Evolutionary conservation across 1,284 basidiomycete species (phyloP).

Genomic region (Mycena sp.): DNA sequence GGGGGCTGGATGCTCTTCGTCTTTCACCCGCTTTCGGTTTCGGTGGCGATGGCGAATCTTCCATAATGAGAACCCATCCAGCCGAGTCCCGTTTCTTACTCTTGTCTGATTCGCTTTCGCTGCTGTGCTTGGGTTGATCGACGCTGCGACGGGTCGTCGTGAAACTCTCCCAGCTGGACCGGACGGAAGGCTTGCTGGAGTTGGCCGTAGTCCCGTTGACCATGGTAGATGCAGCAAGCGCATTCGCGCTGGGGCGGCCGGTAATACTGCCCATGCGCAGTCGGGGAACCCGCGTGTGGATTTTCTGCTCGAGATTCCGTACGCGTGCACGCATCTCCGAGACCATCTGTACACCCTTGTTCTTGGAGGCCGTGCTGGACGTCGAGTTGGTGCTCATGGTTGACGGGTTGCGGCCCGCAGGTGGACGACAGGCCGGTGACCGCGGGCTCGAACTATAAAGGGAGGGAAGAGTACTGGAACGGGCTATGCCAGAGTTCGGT

Average conservation of each 20-base stretch:
- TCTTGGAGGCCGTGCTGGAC: slow-evolving; percentile 63
- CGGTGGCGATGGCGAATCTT: slow-evolving; percentile 77
- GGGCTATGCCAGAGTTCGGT: slow-evolving; percentile 57
- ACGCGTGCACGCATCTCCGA: slow-evolving; percentile 87
- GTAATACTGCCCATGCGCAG: slow-evolving; percentile 80
- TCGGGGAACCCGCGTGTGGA: slow-evolving; percentile 83
- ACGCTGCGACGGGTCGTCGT: slow-evolving; percentile 47
- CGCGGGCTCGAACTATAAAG: slow-evolving; percentile 58
- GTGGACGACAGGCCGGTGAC: slow-evolving; percentile 47
- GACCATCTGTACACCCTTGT: slow-evolving; percentile 87
- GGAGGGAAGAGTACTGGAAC: slow-evolving; percentile 67
- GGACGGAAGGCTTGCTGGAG: slow-evolving; percentile 46
- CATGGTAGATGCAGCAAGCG: slow-evolving; percentile 46
- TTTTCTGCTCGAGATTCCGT: slow-evolving; percentile 81
- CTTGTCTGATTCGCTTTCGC: slow-evolving; percentile 51
- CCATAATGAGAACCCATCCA: slow-evolving; percentile 87
- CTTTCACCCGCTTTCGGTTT: slow-evolving; percentile 64
- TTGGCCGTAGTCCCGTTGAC: slow-evolving; percentile 43
- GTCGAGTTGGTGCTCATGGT: slow-evolving; percentile 55
- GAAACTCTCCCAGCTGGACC: slow-evolving; percentile 50
- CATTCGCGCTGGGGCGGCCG: slow-evolving; percentile 54
- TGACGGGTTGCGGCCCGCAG: slow-evolving; percentile 53
- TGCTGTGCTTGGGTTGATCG: slow-evolving; percentile 53
- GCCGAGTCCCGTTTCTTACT: slow-evolving; percentile 62
- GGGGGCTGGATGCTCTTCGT: slow-evolving; percentile 69